Evolutionary conservation across 495 filamentous ascomycete species (phyloP).

Genomic region (Lepraria neglecta): DNA sequence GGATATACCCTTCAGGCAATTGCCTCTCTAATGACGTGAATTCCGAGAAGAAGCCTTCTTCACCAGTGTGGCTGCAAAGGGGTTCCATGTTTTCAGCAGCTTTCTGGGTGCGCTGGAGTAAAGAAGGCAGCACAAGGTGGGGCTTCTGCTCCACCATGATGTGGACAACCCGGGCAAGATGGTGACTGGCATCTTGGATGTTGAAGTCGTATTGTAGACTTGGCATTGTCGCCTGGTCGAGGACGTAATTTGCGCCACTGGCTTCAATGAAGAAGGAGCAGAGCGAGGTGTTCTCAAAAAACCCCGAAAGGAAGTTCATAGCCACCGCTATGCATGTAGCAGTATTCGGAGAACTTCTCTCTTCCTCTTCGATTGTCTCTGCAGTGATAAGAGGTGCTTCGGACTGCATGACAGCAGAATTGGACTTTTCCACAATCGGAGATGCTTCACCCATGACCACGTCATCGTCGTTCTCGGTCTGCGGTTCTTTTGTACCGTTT

Average conservation of each 20-base stretch:
- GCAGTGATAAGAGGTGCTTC: conserved; percentile 22
- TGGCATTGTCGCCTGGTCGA: conserved; percentile 74
- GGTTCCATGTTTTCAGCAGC: conserved; percentile 61
- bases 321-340: conserved; percentile 68
- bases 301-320: conserved; percentile 66
- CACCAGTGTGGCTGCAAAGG: conserved; percentile 48
- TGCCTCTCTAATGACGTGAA: conserved; percentile 41
- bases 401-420: conserved; percentile 30
- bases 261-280: conserved; percentile 69
- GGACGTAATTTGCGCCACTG: conserved; percentile 74
- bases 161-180: conserved; percentile 66
- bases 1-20: conserved; percentile 22
- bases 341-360: conserved; percentile 45
- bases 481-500: conserved; percentile 27
- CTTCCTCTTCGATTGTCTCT: conserved; percentile 42
- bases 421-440: conserved; percentile 16
- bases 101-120: conserved; percentile 65
- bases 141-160: conserved; percentile 77
- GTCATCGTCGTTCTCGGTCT: conserved; percentile 18
- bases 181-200: conserved; percentile 55
- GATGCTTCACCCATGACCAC: conserved; percentile 27
- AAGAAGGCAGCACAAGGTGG: conserved; percentile 70
- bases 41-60: conserved; percentile 59
- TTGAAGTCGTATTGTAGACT: conserved; percentile 72
- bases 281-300: conserved; percentile 69